phyloP scores from a whole-genome alignment of 2,329 filamentous ascomycete species.

The Beauveria sp. region DNA sequence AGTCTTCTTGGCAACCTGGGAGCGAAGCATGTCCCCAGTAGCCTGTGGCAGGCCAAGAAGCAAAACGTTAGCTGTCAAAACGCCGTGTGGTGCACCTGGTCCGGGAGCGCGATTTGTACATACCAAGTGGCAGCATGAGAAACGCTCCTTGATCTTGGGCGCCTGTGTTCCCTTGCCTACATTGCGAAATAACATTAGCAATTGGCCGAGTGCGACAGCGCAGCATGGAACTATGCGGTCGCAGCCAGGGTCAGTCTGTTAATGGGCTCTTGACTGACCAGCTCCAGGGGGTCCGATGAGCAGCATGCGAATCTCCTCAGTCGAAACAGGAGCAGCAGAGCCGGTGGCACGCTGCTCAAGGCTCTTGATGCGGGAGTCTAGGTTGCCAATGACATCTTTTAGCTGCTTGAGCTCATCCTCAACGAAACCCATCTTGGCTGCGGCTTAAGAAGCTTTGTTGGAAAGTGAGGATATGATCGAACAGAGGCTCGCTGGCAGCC shows the following conservation, averaged over 20 bases:
- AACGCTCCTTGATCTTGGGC: slow-evolving; percentile 96
- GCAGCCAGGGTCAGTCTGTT: slow-evolving; percentile 4
- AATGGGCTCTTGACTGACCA: slow-evolving; percentile 52
- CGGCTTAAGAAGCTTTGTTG: slow-evolving; percentile 8
- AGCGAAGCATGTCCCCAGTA: slow-evolving; percentile 97
- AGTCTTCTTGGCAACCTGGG: slow-evolving; percentile 97
- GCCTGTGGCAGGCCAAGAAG: slow-evolving; percentile 48
- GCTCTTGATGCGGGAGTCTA: slow-evolving; percentile 79
- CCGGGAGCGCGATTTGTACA: slow-evolving; percentile 24
- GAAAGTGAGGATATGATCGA: background rate
- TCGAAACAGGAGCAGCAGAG: slow-evolving; percentile 39
- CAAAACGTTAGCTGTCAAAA: slow-evolving; percentile 13
- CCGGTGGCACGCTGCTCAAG: slow-evolving; percentile 68
- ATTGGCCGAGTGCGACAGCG: background rate
- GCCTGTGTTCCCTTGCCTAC: slow-evolving; percentile 98
- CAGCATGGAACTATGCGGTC: slow-evolving; percentile 14
- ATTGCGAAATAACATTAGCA: slow-evolving; percentile 12
- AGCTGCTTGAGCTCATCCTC: slow-evolving; percentile 79
- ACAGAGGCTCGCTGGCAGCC: background rate
- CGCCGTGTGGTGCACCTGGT: background rate
- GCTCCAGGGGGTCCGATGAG: slow-evolving; percentile 95
- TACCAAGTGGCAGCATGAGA: slow-evolving; percentile 94
- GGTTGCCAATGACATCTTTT: slow-evolving; percentile 72
- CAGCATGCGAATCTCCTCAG: slow-evolving; percentile 82
- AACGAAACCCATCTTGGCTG: slow-evolving; percentile 73